These are phyloP conservation scores for Monsonia emarginata DNA, from an alignment of 441 rosid genomes.

Conservation along the genomic window DNA sequence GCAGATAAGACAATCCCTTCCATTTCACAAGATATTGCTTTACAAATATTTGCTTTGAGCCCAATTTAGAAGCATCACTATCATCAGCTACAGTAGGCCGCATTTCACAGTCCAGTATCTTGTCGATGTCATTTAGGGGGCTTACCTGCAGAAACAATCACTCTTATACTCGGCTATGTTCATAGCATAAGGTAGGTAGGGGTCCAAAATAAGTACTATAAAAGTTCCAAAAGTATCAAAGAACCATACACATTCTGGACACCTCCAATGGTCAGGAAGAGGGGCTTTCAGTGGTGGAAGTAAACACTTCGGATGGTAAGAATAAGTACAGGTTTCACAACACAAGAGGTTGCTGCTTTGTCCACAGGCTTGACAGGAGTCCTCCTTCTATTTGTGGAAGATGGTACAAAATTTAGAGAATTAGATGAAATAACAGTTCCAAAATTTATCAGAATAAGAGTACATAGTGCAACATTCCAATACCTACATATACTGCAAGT, in stretches of 20 bases:
- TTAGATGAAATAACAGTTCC: background rate
- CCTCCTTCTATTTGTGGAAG: slow-evolving; percentile 50
- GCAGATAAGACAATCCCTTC: slow-evolving; percentile 96
- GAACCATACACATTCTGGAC: slow-evolving; percentile 95
- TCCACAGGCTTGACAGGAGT: slow-evolving; percentile 88
- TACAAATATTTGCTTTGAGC: slow-evolving; percentile 66
- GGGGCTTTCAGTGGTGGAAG: slow-evolving; percentile 75
- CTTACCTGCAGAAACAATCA: slow-evolving; percentile 60
- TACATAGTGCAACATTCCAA: background rate
- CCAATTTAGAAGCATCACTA: slow-evolving; percentile 51
- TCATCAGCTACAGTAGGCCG: slow-evolving; percentile 80
- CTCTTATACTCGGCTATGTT: slow-evolving; percentile 17
- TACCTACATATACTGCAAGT: background rate
- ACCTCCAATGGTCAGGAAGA: slow-evolving; percentile 69
- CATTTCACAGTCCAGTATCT: slow-evolving; percentile 82
- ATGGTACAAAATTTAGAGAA: background rate
- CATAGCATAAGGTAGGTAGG: background rate
- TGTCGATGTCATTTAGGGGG: slow-evolving; percentile 86
- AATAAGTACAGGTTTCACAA: slow-evolving; percentile 82
- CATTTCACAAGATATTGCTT: slow-evolving; percentile 98
- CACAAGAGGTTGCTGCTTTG: slow-evolving; percentile 54
- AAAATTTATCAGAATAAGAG: background rate
- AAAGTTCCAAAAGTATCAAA: background rate
- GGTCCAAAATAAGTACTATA: slow-evolving; percentile 11
- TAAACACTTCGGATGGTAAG: slow-evolving; percentile 75